Percentiles rank a stretch among this genome's conserved stretches.
Conservation (phyloP, 495 filamentous ascomycete genomes). For the Schizothecium vesticola region DNA sequence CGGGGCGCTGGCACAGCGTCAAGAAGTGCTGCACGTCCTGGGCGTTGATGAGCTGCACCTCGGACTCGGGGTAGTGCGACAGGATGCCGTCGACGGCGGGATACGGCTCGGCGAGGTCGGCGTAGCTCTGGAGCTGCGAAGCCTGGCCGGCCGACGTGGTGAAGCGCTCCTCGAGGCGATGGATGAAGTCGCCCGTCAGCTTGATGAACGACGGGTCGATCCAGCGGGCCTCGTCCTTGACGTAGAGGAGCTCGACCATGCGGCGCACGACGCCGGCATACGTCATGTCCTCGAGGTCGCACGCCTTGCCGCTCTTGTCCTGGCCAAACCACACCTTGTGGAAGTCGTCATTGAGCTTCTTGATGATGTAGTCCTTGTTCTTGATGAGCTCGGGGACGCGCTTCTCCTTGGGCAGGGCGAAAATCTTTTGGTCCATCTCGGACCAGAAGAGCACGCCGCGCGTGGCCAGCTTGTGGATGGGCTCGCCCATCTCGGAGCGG, state of each 20-base stretch:
- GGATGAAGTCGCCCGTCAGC: constrained; percentile 90
- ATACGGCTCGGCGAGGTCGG: constrained; percentile 80
- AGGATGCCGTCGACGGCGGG: constrained; percentile 70
- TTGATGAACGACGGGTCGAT: constrained; percentile 79
- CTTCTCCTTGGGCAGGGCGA: constrained; percentile 92
- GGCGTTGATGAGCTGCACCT: constrained; percentile 89
- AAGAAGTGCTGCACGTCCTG: constrained; percentile 97
- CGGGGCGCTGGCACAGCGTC: constrained; percentile 82
- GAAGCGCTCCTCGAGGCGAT: constrained; percentile 92
- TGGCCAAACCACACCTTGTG: constrained; percentile 98
- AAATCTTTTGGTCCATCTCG: constrained; percentile 97
- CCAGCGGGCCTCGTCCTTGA: constrained; percentile 90
- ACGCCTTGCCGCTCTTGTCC: constrained; percentile 73
- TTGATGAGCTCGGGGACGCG: constrained; percentile 88
- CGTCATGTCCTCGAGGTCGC: constrained; percentile 97
- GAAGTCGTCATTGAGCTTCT: constrained; percentile 96
- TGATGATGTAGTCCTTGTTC: constrained; percentile 89
- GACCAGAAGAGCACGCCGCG: constrained; percentile 93
- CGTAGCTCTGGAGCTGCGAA: constrained; percentile 68
- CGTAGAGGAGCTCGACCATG: constrained; percentile 94
- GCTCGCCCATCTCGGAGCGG: constrained; percentile 96
- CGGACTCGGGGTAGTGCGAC: constrained; percentile 75
- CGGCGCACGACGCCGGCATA: constrained; percentile 87
- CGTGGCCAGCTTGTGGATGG: constrained; percentile 96
- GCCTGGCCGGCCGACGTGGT: constrained; percentile 57